Evolutionary conservation across 176 grass and related monocot genomes (phyloP).

Genomic region (Raddia guianensis): DNA sequence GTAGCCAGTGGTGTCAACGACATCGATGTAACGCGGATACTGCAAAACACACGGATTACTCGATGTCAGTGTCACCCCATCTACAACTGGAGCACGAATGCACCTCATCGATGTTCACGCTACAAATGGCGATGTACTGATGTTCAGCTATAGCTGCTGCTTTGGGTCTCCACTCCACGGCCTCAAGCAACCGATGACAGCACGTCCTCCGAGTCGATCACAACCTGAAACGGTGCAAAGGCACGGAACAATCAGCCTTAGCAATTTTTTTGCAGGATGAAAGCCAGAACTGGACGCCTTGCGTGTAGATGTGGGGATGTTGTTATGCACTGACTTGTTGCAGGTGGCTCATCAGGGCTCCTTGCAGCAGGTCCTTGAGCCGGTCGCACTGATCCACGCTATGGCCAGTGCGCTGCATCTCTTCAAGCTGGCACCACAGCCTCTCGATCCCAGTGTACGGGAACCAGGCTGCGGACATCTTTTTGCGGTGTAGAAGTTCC

Average conservation of each 20-base stretch:
- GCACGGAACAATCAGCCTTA: neutral
- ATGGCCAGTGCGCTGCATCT: conserved; percentile 67
- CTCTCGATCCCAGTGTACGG: conserved; percentile 69
- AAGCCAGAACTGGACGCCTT: neutral
- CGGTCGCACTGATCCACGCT: conserved; percentile 71
- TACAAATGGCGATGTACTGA: neutral
- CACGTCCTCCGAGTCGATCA: conserved; percentile 73
- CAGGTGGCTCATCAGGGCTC: conserved; percentile 65
- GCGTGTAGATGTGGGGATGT: neutral
- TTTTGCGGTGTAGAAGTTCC: conserved; percentile 80
- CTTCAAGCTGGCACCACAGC: conserved; percentile 80
- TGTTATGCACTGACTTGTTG: conserved; percentile 56
- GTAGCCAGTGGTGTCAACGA: neutral
- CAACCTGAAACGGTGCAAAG: conserved; percentile 46
- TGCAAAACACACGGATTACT: neutral
- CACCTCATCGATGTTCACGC: neutral
- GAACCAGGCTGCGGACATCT: conserved; percentile 84
- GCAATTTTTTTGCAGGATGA: neutral
- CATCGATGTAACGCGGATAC: neutral
- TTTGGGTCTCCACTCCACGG: conserved; percentile 38
- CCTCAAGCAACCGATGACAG: conserved; percentile 53
- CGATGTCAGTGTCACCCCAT: neutral
- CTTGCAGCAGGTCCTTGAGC: conserved; percentile 74
- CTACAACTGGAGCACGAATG: neutral
- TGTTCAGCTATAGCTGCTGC: neutral